These are phyloP conservation scores for Jamesozyma jinghongensis DNA, from an alignment of 805 yeast species.

Conservation along the genomic window DNA sequence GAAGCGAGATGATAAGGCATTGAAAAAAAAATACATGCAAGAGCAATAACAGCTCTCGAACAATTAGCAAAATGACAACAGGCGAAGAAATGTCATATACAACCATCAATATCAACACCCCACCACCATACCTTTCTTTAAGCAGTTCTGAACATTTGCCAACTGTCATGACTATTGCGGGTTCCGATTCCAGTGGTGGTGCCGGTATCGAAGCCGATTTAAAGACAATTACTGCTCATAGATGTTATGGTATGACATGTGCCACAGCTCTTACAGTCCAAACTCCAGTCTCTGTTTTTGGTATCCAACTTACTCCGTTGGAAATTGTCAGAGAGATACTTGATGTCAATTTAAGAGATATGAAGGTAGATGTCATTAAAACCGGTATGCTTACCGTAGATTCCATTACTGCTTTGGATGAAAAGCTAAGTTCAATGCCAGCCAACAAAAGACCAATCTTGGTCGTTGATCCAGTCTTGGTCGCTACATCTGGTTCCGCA, in stretches of 20 bases:
- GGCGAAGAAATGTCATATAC: constrained; percentile 8
- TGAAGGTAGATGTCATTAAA: constrained; percentile 57
- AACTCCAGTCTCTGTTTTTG: constrained; percentile 41
- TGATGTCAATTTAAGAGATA: constrained; percentile 48
- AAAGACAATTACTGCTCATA: constrained; percentile 66
- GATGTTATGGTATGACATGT: constrained; percentile 69
- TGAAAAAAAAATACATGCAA: no score
- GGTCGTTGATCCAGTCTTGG: constrained; percentile 78
- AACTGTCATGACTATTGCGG: constrained; percentile 47
- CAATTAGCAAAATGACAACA: no score
- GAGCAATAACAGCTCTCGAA: no score
- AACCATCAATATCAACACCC: constrained; percentile 19
- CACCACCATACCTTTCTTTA: constrained; percentile 26
- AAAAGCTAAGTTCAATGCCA: constrained; percentile 28
- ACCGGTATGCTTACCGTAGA: constrained; percentile 66
- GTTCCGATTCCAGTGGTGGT: constrained; percentile 82
- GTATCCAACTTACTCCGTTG: constrained; percentile 36
- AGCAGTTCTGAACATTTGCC: constrained; percentile 27
- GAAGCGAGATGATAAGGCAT: no score
- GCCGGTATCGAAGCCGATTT: constrained; percentile 89
- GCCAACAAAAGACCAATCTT: constrained; percentile 32
- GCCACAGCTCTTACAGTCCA: constrained; percentile 77
- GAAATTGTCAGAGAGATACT: constrained; percentile 41
- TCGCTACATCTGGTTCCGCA: constrained; percentile 65
- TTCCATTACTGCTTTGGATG: constrained; percentile 41